These are phyloP conservation scores for Alternaria sp. DNA, from an alignment of 2,329 filamentous ascomycete species.

Conservation along the genomic window DNA sequence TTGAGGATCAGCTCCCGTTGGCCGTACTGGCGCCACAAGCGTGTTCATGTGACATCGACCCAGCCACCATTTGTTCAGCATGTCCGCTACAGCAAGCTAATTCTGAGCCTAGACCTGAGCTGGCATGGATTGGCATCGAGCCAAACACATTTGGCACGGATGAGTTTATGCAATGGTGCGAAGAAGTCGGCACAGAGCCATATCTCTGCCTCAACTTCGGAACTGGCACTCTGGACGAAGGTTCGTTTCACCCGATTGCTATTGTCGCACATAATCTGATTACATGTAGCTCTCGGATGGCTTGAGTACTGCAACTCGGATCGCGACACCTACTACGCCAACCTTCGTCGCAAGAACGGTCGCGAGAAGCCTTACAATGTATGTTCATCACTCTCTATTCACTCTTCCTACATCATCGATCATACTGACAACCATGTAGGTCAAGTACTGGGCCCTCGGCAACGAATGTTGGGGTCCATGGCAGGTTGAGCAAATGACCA, in stretches of 20 bases:
- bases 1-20: background rate
- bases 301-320: conserved; percentile 85
- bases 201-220: conserved; percentile 84
- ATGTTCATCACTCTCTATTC: background rate
- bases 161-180: conserved; percentile 84
- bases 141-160: conserved; percentile 83
- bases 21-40: background rate
- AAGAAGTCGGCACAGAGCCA: conserved; percentile 74
- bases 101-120: conserved; percentile 63
- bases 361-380: conserved; percentile 76
- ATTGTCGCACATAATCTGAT: conserved; percentile 13
- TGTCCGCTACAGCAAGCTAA: conserved; percentile 4
- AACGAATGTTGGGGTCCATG: conserved; percentile 62
- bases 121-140: conserved; percentile 80
- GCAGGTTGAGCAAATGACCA: conserved; percentile 68
- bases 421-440: conserved; percentile 16
- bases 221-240: conserved; percentile 66
- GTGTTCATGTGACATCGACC: background rate
- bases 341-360: conserved; percentile 77
- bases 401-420: too few species aligned
- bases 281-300: conserved; percentile 68
- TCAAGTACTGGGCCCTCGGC: conserved; percentile 86
- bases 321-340: conserved; percentile 81
- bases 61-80: background rate
- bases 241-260: conserved; percentile 32